Evolutionary conservation across 1,284 basidiomycete species (phyloP).

Genomic region (Ceratobasidium sp.): DNA sequence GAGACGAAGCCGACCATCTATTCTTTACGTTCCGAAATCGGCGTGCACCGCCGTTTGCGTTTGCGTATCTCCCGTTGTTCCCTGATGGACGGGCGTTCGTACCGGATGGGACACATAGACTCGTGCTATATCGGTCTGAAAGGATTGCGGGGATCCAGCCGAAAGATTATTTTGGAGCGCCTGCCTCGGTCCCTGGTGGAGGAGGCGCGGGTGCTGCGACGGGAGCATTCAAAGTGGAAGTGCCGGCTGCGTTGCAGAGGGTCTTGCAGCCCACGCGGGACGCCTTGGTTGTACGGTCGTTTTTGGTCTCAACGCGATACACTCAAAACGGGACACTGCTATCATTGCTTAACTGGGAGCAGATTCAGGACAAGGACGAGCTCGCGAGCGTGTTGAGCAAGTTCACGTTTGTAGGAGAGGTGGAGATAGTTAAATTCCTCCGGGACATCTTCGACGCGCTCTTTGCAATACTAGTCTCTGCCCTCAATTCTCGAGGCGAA

Average conservation of each 20-base stretch:
- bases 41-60: constrained; percentile 84
- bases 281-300: constrained; percentile 85
- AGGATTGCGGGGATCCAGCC: constrained; percentile 70
- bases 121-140: constrained; percentile 87
- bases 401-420: constrained; percentile 93
- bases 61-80: constrained; percentile 92
- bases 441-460: constrained; percentile 93
- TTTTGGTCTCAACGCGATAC: constrained; percentile 91
- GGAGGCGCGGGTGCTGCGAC: constrained; percentile 60
- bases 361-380: constrained; percentile 70
- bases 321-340: constrained; percentile 93
- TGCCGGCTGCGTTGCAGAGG: constrained; percentile 74
- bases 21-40: constrained; percentile 96
- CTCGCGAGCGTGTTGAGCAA: constrained; percentile 83
- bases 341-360: constrained; percentile 87
- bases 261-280: constrained; percentile 79
- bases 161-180: constrained; percentile 78
- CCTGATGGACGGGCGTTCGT: constrained; percentile 84
- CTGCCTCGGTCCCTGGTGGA: constrained; percentile 71
- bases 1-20: constrained; percentile 69
- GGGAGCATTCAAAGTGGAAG: constrained; percentile 59
- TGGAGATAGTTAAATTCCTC: constrained; percentile 95
- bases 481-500: constrained; percentile 79
- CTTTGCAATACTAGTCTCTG: constrained; percentile 88
- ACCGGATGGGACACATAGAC: constrained; percentile 89